These are phyloP conservation scores for Helicosporidium sp. DNA, from an alignment of 139 green algal genomes.

Conservation along the genomic window DNA sequence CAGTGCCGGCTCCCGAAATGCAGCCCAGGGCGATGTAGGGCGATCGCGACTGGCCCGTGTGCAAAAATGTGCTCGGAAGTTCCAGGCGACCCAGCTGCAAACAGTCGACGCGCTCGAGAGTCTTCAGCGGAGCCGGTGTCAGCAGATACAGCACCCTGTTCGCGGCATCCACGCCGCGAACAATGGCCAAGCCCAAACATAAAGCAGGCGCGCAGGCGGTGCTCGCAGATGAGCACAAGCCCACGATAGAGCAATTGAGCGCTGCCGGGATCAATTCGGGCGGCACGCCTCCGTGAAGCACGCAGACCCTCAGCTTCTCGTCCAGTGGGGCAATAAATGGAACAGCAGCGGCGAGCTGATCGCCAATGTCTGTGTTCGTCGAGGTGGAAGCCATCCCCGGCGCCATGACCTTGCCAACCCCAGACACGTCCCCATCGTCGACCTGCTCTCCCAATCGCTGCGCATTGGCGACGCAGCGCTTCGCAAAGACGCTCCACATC, in stretches of 20 bases:
- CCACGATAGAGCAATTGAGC: constrained; percentile 51
- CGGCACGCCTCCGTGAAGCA: constrained; percentile 18
- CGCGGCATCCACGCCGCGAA: constrained; percentile 33
- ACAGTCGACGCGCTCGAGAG: constrained; percentile 21
- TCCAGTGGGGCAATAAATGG: constrained; percentile 1
- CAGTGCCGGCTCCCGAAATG: constrained; percentile 35
- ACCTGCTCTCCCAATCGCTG: no score
- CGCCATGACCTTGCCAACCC: no score
- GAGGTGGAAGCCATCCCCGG: no score
- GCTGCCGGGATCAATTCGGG: constrained; percentile 16
- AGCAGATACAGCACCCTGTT: constrained; percentile 31
- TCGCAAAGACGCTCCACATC: no score
- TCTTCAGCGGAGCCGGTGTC: constrained; percentile 18
- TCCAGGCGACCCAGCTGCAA: constrained; percentile 43
- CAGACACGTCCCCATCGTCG: no score
- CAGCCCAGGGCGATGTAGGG: constrained; percentile 41
- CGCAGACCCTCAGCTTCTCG: neutral
- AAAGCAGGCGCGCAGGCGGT: neutral
- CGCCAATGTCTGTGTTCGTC: no score
- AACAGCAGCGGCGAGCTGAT: constrained; percentile 9
- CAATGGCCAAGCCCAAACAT: constrained; percentile 53
- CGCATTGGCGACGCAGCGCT: no score
- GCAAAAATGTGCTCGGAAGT: constrained; percentile 38
- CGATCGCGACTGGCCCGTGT: constrained; percentile 11
- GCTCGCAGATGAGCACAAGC: constrained; percentile 18